Conservation (phyloP, 2,329 filamentous ascomycete species). For the Fusarium denticulatum region DNA sequence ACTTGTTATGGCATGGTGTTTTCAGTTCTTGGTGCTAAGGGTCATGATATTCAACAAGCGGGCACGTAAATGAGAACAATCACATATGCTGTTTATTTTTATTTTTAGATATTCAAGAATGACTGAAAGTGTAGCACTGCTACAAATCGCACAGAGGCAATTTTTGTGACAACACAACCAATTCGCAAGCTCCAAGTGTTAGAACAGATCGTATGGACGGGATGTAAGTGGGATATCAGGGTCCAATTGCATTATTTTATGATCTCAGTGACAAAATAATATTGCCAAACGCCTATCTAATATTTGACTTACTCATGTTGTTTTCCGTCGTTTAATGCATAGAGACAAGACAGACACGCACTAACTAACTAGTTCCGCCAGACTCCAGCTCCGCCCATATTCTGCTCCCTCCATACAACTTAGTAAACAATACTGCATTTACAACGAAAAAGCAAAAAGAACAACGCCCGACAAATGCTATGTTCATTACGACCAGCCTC, state of each 20-base stretch:
- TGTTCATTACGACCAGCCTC: constrained; percentile 8
- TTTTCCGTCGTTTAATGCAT: constrained; percentile 16
- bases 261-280: background rate
- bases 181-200: background rate
- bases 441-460: constrained; percentile 7
- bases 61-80: constrained; percentile 24
- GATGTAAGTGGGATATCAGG: background rate
- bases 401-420: constrained; percentile 11
- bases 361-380: constrained; percentile 8
- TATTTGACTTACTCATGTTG: constrained; percentile 17
- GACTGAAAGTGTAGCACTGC: background rate
- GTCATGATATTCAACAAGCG: constrained; percentile 34
- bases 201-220: background rate
- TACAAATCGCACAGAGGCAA: background rate
- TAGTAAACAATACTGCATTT: constrained; percentile 7
- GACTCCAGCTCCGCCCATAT: constrained; percentile 18
- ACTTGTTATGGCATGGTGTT: constrained; percentile 39
- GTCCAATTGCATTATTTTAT: constrained; percentile 10
- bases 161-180: background rate
- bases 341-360: constrained; percentile 2
- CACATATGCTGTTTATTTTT: background rate
- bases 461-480: constrained; percentile 28
- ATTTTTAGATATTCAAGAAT: constrained; percentile 4
- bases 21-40: constrained; percentile 27
- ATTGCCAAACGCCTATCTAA: constrained; percentile 33